Base-by-base conservation (phyloP, 352 stramenopile genomes). In the Pythium vanterpoolii region DNA sequence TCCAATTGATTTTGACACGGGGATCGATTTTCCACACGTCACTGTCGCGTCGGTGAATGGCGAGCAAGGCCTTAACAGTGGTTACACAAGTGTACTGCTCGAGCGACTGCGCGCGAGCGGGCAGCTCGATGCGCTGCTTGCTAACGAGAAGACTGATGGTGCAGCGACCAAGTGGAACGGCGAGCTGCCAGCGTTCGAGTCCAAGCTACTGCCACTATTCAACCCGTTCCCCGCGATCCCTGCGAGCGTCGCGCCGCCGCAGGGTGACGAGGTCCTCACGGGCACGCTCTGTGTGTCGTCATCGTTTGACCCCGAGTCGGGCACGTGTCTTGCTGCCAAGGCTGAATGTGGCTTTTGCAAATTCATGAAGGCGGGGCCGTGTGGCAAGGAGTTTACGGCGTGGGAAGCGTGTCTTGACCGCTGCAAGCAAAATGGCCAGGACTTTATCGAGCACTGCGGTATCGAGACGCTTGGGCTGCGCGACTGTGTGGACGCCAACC, bases 321-420 rank as follows among this genome's bases (percentile, higher is more conserved):
- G 76, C 18, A 49, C 70, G 55, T 94, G 84, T 56, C 36, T 65
- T n/a, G 64, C 65, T 1, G 55, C 71, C 43, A 93, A 96, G 64
- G 70, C 83, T 31, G 87, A 96, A 71, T 96, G 87, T 56, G 86
- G 85, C 55, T 96, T 93, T 59, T 96, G 87, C 69, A 91, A 93
- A 68, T 96, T 96, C 66, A 96, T 96, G 85, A 94, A 95, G 71
- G 84, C 83, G 23, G 87, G 87, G 0, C 87, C 87, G 48, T 96
- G 87, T 56, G 86, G 83, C 44, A 66, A 66, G 28, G 69, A 90
- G 64, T 96, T 96, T 63, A 81, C 74, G 38, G 73, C 79, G 28
- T 96, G 87, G 87, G 84, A 96, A 64, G 69, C 77, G 33, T 96
- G 87, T 69, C 71, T 96, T 10, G 78, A 94, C 62, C 56, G 56